A percentile compares a stretch with the other conserved stretches of the same genome.
Conservation (phyloP, 768 basidiomycete species). For the Solioccasus polychromus region DNA sequence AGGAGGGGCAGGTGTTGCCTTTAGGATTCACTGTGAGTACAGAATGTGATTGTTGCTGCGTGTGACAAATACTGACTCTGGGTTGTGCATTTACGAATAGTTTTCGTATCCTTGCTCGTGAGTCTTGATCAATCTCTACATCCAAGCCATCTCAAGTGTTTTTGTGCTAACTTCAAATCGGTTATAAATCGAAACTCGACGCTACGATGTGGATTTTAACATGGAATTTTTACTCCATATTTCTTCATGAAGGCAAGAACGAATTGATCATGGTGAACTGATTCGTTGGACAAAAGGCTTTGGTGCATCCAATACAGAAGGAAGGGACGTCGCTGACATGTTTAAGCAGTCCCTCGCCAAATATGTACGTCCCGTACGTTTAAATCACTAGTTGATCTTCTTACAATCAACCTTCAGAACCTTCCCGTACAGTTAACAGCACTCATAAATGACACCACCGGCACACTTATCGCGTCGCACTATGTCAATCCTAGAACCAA, state of each 20-base stretch:
- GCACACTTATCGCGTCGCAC: constrained; percentile 93
- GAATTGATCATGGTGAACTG: constrained; percentile 90
- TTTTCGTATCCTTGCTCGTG: constrained; percentile 96
- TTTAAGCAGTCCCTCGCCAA: constrained; percentile 79
- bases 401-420: constrained; percentile 60
- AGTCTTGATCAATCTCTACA: constrained; percentile 32
- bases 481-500: constrained; percentile 91
- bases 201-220: too few relatives aligned
- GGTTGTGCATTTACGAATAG: constrained; percentile 34
- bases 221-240: not conserved
- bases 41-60: not conserved
- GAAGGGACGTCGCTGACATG: constrained; percentile 90
- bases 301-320: constrained; percentile 87
- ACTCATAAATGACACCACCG: constrained; percentile 97
- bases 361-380: constrained; percentile 47
- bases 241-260: constrained; percentile 63
- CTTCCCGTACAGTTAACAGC: constrained; percentile 84
- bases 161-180: not conserved
- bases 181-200: too few relatives aligned
- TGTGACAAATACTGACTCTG: not conserved
- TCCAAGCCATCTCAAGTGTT: not conserved
- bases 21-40: constrained; percentile 94
- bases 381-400: too few relatives aligned
- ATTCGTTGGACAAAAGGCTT: constrained; percentile 99
- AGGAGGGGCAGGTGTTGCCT: constrained; percentile 61